phyloP scores from a whole-genome alignment of 495 filamentous ascomycete species.

The Aspergillus cavernicola region DNA sequence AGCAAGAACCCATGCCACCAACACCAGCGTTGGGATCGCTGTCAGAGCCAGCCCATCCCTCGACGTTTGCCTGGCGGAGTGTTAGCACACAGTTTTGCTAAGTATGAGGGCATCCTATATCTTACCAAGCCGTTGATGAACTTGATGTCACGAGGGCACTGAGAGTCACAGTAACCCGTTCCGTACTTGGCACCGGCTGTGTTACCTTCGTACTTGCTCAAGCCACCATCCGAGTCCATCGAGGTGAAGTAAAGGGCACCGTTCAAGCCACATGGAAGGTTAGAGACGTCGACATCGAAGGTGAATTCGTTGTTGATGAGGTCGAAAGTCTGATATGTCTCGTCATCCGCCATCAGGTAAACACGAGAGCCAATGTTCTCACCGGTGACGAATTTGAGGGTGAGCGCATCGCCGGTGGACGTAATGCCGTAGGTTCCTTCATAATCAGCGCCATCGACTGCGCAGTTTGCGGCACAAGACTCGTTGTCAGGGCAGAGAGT shows the following conservation, averaged over 20 bases:
- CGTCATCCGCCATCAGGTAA: constrained; percentile 51
- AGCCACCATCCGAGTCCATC: constrained; percentile 60
- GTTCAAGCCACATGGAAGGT: constrained; percentile 64
- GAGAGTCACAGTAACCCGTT: constrained; percentile 70
- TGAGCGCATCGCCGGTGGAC: constrained; percentile 46
- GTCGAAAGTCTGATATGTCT: constrained; percentile 54
- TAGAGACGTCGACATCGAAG: constrained; percentile 63
- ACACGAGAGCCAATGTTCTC: constrained; percentile 52
- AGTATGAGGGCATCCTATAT: neutral
- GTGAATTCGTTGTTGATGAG: constrained; percentile 57
- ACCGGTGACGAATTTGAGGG: constrained; percentile 49
- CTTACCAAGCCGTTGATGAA: constrained; percentile 58
- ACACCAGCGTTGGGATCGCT: constrained; percentile 55
- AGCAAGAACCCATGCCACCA: constrained; percentile 59
- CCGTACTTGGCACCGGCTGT: constrained; percentile 64
- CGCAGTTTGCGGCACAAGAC: constrained; percentile 55
- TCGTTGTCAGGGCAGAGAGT: constrained; percentile 49
- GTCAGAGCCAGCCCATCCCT: constrained; percentile 52
- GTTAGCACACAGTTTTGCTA: constrained; percentile 5
- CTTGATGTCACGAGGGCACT: constrained; percentile 58
- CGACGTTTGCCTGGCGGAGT: constrained; percentile 44
- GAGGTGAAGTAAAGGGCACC: constrained; percentile 63
- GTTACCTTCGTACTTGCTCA: constrained; percentile 47
- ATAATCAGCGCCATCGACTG: constrained; percentile 60
- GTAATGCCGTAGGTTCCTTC: constrained; percentile 49